Conservation (phyloP, 352 stramenopile species). For the Phytophthora brassicae region DNA sequence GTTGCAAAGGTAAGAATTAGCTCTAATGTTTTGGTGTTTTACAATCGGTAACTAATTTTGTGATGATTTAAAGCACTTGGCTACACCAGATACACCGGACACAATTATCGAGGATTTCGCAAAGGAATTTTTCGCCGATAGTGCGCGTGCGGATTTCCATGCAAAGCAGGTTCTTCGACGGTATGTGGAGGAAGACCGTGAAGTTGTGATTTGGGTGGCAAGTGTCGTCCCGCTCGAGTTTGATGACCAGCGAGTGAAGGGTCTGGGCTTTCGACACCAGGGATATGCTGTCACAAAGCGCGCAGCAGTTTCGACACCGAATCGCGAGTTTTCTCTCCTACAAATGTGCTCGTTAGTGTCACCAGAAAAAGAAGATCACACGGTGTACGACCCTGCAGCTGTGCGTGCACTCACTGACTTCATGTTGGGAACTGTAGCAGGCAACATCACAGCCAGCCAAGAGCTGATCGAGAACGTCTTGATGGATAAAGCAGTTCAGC, state of each 20-base stretch:
- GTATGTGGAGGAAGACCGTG: constrained; percentile 42
- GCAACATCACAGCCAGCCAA: constrained; percentile 50
- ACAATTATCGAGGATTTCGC: constrained; percentile 48
- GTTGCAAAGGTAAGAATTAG: constrained; percentile 33
- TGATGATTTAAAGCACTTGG: constrained; percentile 35
- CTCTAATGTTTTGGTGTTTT: not conserved
- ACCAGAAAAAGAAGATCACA: constrained; percentile 45
- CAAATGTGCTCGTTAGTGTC: constrained; percentile 45
- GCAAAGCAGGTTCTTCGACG: constrained; percentile 39
- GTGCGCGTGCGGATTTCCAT: constrained; percentile 42
- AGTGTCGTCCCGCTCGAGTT: constrained; percentile 48
- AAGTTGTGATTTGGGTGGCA: constrained; percentile 49
- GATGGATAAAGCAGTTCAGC: constrained; percentile 35
- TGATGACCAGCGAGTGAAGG: constrained; percentile 36
- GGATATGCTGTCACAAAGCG: constrained; percentile 49
- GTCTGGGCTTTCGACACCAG: constrained; percentile 43
- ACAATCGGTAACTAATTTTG: constrained; percentile 5
- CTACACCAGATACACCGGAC: constrained; percentile 33
- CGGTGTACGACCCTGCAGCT: constrained; percentile 38
- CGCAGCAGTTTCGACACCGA: constrained; percentile 35
- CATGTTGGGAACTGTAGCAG: constrained; percentile 49
- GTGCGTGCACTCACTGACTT: constrained; percentile 58
- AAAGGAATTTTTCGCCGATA: constrained; percentile 40
- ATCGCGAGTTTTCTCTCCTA: constrained; percentile 38
- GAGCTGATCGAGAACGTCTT: constrained; percentile 63